phyloP scores from a whole-genome alignment of 176 grass and related monocot genomes.

The Ensete ventricosum region DNA sequence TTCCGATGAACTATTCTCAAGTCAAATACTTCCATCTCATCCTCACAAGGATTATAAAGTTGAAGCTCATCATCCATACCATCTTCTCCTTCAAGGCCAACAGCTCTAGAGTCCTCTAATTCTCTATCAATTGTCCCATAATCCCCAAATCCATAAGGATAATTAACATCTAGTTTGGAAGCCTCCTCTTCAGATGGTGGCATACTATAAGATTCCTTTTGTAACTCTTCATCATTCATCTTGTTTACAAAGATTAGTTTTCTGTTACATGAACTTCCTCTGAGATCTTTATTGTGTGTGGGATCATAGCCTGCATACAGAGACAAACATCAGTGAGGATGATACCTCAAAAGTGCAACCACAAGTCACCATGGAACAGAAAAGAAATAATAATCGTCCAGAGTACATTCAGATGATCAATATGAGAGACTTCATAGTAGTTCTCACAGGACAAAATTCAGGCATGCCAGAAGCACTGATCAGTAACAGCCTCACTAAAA shows the following conservation, averaged over 20 bases:
- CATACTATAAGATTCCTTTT: constrained; percentile 36
- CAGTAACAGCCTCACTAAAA: too few relatives aligned
- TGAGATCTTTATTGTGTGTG: constrained; percentile 17
- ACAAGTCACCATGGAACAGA: background rate
- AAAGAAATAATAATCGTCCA: background rate
- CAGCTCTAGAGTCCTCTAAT: constrained; percentile 23
- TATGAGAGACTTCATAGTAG: background rate
- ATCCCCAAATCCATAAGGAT: constrained; percentile 37
- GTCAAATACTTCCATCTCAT: constrained; percentile 85
- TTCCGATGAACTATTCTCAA: constrained; percentile 97
- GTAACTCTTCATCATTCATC: constrained; percentile 35
- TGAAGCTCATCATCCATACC: constrained; percentile 46
- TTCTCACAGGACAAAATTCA: background rate
- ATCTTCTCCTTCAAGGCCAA: constrained; percentile 35
- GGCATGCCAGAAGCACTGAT: too few relatives aligned
- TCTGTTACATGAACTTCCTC: constrained; percentile 12
- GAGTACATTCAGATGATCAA: background rate
- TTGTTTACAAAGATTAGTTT: constrained; percentile 20
- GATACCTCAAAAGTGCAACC: constrained; percentile 9
- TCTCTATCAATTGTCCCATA: constrained; percentile 27
- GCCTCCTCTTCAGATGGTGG: constrained; percentile 34
- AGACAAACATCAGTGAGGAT: constrained; percentile 19
- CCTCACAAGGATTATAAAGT: constrained; percentile 47
- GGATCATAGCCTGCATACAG: constrained; percentile 24
- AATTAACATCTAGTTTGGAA: constrained; percentile 25